Evolutionary conservation across 768 basidiomycete species (phyloP).

Genomic region (Lenzites betulinus): DNA sequence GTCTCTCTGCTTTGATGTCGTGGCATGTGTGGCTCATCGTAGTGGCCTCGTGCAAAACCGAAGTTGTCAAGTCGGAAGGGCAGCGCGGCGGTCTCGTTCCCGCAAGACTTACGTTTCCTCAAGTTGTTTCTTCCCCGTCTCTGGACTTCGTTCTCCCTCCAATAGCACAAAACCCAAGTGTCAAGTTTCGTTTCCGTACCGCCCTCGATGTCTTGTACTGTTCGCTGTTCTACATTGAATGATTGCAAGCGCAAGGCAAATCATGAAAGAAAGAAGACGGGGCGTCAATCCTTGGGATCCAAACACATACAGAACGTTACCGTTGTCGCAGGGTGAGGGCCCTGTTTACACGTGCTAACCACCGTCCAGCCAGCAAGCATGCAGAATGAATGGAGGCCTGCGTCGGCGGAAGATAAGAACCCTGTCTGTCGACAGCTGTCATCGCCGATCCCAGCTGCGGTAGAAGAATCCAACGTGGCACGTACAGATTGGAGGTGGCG

Average conservation of each 20-base stretch:
- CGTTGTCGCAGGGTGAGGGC: background rate
- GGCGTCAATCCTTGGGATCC: background rate
- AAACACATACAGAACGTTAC: background rate
- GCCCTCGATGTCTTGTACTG: slow-evolving; percentile 58
- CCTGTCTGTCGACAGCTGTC: no score
- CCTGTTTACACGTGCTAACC: background rate
- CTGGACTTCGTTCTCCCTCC: slow-evolving; percentile 37
- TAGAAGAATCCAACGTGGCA: no score
- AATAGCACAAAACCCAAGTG: slow-evolving; percentile 64
- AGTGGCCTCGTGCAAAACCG: slow-evolving; percentile 36
- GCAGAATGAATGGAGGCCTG: no score
- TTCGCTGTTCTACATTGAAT: slow-evolving; percentile 41
- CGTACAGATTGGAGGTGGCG: no score
- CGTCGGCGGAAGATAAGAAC: no score
- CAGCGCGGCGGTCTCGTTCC: slow-evolving; percentile 24
- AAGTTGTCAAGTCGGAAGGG: slow-evolving; percentile 30
- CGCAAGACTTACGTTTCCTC: slow-evolving; percentile 28
- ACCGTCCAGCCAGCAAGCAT: no score
- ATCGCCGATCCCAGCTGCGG: no score
- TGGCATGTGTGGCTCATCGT: slow-evolving; percentile 25
- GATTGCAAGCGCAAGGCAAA: slow-evolving; percentile 25
- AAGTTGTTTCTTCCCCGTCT: slow-evolving; percentile 40
- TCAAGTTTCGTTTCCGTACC: slow-evolving; percentile 61
- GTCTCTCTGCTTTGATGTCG: slow-evolving; percentile 29
- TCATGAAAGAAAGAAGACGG: slow-evolving; percentile 10